Conservation (phyloP, 2,329 filamentous ascomycete genomes). For the Lecanoromycetidae sp. region DNA sequence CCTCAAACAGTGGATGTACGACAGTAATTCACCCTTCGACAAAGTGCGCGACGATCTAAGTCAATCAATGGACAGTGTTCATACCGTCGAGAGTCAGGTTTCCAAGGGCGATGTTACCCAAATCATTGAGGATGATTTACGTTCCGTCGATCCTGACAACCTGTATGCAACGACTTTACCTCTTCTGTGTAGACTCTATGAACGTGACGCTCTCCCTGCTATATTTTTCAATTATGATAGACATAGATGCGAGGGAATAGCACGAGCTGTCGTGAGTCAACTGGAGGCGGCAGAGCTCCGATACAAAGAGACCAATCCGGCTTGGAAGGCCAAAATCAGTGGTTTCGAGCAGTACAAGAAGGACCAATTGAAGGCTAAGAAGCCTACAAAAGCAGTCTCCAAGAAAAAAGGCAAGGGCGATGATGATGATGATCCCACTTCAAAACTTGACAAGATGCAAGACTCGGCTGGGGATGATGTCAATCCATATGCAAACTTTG, state of each 20-base stretch:
- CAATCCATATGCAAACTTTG: slow-evolving; percentile 48
- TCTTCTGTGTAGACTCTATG: slow-evolving; percentile 48
- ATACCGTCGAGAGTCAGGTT: slow-evolving; percentile 11
- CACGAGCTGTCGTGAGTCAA: slow-evolving; percentile 38
- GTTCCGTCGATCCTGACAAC: slow-evolving; percentile 22
- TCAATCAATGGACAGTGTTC: slow-evolving; percentile 6
- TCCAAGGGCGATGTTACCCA: slow-evolving; percentile 17
- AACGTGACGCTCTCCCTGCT: slow-evolving; percentile 55
- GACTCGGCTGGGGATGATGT: slow-evolving; percentile 14
- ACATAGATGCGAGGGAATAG: slow-evolving; percentile 48
- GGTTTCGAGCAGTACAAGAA: slow-evolving; percentile 48
- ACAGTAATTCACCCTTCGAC: slow-evolving; percentile 41
- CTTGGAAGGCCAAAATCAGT: slow-evolving; percentile 50
- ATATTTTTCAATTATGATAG: slow-evolving; percentile 71
- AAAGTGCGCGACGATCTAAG: slow-evolving; percentile 38
- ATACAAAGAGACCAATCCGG: slow-evolving; percentile 45
- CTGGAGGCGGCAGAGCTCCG: slow-evolving; percentile 42
- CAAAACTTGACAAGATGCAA: slow-evolving; percentile 13
- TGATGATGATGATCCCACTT: slow-evolving; percentile 27
- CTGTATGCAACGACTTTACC: slow-evolving; percentile 41
- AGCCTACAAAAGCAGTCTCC: slow-evolving; percentile 25
- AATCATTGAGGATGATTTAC: slow-evolving; percentile 12
- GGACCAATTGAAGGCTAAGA: slow-evolving; percentile 16
- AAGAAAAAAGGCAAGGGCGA: slow-evolving; percentile 35
- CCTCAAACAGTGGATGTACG: slow-evolving; percentile 49